These are phyloP conservation scores for Aspergillus amoenus DNA, from an alignment of 2,329 filamentous ascomycete species.

Conservation along the genomic window DNA sequence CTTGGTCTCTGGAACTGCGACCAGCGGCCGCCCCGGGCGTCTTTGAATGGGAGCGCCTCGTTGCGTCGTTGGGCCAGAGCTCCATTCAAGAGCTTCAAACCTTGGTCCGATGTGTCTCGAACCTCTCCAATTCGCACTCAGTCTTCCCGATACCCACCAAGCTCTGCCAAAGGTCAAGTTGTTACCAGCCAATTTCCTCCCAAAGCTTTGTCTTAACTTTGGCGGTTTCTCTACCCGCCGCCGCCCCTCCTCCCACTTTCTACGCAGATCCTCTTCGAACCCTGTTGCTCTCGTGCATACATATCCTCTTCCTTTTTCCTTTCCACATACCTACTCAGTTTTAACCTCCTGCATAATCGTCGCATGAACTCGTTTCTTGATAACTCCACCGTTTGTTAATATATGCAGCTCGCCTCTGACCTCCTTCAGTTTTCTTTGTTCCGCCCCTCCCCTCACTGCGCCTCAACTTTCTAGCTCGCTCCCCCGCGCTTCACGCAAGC, in stretches of 20 bases:
- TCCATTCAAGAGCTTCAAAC: conserved; percentile 16
- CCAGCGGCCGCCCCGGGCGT: conserved; percentile 1
- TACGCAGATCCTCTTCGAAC: conserved; percentile 3
- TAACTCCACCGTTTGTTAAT: conserved; percentile 13
- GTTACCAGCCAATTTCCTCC: conserved; percentile 7
- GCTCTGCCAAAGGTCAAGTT: conserved; percentile 2
- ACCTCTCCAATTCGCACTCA: conserved; percentile 26
- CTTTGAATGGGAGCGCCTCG: not conserved
- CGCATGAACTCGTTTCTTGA: not conserved
- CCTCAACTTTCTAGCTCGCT: conserved; percentile 48
- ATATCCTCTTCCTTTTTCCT: not conserved
- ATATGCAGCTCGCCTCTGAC: conserved; percentile 43
- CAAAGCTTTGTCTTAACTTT: conserved; percentile 8
- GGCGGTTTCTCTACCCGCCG: conserved; percentile 25
- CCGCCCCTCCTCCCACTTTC: conserved; percentile 17
- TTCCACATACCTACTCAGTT: conserved; percentile 3
- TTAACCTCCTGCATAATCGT: not conserved
- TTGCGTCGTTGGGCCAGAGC: conserved; percentile 8
- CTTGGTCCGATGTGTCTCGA: conserved; percentile 17
- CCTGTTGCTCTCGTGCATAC: conserved; percentile 16
- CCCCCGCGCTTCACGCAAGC: conserved; percentile 23
- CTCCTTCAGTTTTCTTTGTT: conserved; percentile 66
- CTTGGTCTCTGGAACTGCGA: not conserved
- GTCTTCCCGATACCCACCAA: conserved; percentile 22
- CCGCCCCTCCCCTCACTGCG: conserved; percentile 64